Evolutionary conservation across 78 protist species (phyloP).

Genomic region (Dictyostelium intermedium): DNA sequence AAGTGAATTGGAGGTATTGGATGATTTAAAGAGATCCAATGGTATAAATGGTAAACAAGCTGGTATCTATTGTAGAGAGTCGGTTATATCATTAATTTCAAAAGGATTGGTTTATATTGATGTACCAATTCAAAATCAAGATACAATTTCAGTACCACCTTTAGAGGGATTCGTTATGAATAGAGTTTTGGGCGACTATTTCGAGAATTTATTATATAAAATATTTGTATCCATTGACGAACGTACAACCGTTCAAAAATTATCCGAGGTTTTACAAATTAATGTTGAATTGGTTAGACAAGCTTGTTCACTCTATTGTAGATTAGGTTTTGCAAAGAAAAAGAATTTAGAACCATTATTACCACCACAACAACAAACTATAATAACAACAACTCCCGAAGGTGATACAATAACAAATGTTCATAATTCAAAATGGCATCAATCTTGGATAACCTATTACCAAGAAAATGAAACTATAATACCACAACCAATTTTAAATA

Average conservation of each 20-base stretch:
- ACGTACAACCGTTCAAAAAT: slow-evolving; percentile 87
- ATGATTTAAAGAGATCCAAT: neutral
- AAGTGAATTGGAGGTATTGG: slow-evolving; percentile 25
- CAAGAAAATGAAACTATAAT: neutral
- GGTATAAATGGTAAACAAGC: slow-evolving; percentile 47
- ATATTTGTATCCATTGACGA: slow-evolving; percentile 95
- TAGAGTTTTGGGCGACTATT: slow-evolving; percentile 85
- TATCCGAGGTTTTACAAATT: slow-evolving; percentile 82
- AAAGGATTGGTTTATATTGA: slow-evolving; percentile 74
- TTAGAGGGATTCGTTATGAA: slow-evolving; percentile 96
- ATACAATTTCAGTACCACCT: slow-evolving; percentile 89
- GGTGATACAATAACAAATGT: neutral
- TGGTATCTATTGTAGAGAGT: slow-evolving; percentile 37
- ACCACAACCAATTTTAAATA: neutral
- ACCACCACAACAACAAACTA: neutral
- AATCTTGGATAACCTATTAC: slow-evolving; percentile 42
- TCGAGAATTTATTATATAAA: slow-evolving; percentile 93
- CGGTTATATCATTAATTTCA: slow-evolving; percentile 29
- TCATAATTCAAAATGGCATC: slow-evolving; percentile 38
- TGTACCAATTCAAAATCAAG: slow-evolving; percentile 72
- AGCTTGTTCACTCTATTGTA: slow-evolving; percentile 88
- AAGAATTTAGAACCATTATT: slow-evolving; percentile 71
- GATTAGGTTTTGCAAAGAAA: slow-evolving; percentile 95
- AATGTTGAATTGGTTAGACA: slow-evolving; percentile 75
- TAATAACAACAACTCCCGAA: neutral